Evolutionary conservation across 257 asterid species (phyloP), one percentile per base, ranked within the genome.

Genomic region (Przewalskia tangutica): DNA sequence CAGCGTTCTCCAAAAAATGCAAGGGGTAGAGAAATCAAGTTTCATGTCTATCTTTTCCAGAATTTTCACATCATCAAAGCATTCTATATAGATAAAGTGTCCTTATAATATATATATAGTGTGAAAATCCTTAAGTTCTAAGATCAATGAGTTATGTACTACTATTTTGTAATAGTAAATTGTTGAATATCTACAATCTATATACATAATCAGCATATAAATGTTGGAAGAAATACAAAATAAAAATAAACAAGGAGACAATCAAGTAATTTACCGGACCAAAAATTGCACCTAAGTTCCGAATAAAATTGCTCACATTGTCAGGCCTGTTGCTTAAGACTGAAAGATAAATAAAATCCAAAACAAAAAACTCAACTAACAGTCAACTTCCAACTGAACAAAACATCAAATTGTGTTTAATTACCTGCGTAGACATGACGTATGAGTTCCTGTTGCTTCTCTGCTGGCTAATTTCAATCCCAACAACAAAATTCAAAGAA

Each of bases 341-440:
- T 86, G 87, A 58, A 71, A 60, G 3, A 66, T 7, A 27, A 27
- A 27, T 27, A 13, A 65, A 14, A 66, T 36, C 75, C 75, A 66
- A 66, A 27, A 85, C 48, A 8, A 12, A 40, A 75, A 76, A 75
- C 27, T 56, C 44, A 32, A 48, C 62, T 13, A 83, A 18, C 58
- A 36, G 32, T 27, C 32, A 27, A 27, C 1, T 27, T 34, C 27
- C 66, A 59, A 8, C 60, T 16, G 27, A 17, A 48, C 64, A 48
- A 48, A 53, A 65, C 79, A n/a, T 55, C 75, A 48, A 6, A 13
- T 73, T 14, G 32, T 1, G 73, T 4, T 8, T 23, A 32, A 50
- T 5, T 59, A 77, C 86, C 88, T 9, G 88, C 80, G 73, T 86
- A 86, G 58, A 86, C 81, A 48, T 81, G 85, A 71, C 88, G 88